phyloP scores from a whole-genome alignment of 495 filamentous ascomycete species.

The Pyrenula aspistea region DNA sequence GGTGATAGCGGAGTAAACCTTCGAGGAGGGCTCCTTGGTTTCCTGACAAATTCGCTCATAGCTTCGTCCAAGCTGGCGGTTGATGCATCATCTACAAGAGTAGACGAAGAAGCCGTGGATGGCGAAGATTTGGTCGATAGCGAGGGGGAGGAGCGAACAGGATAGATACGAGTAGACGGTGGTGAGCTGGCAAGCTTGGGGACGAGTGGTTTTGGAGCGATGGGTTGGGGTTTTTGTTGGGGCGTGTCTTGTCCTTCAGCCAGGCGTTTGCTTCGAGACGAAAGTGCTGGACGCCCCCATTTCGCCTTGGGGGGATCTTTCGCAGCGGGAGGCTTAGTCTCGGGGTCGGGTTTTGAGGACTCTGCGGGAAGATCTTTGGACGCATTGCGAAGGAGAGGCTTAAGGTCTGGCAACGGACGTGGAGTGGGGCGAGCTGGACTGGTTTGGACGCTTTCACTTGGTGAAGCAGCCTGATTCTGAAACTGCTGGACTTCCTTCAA shows the following conservation, averaged over 20 bases:
- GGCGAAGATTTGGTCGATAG: no score
- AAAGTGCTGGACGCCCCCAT: not conserved
- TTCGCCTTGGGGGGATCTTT: not conserved
- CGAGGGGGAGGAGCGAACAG: not conserved
- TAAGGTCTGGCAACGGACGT: not conserved
- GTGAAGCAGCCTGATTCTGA: not conserved
- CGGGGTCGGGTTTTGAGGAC: not conserved
- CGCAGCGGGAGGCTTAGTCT: not conserved
- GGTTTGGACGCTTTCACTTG: not conserved
- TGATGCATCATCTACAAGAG: not conserved
- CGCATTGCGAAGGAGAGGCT: not conserved
- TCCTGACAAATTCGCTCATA: not conserved
- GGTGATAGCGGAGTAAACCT: not conserved
- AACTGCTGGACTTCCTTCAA: not conserved
- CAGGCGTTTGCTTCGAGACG: not conserved
- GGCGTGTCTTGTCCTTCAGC: not conserved
- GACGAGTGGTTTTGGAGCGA: not conserved
- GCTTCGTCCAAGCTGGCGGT: not conserved
- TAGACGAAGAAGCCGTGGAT: not conserved
- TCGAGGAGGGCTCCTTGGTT: not conserved
- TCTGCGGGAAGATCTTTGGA: not conserved
- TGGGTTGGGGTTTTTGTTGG: not conserved
- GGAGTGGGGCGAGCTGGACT: not conserved
- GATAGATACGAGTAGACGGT: not conserved
- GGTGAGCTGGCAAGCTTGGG: not conserved